These are phyloP conservation scores for Amphirosellinia nigrospora DNA, from an alignment of 495 filamentous ascomycete genomes.

Conservation along the genomic window DNA sequence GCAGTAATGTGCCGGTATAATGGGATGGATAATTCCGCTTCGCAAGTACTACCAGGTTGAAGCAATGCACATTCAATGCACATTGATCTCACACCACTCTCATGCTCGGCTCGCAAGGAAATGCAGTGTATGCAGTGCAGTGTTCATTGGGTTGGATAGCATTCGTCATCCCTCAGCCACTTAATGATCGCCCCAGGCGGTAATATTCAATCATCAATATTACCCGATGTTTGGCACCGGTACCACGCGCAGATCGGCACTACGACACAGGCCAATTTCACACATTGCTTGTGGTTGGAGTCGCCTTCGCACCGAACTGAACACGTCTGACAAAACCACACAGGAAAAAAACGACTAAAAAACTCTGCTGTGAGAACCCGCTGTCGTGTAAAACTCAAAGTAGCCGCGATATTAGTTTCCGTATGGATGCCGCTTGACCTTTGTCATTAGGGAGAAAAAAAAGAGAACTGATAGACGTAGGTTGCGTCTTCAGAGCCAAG, in stretches of 20 bases:
- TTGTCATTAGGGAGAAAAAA: background rate
- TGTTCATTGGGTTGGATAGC: background rate
- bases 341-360: too few species aligned
- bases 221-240: conserved; percentile 18
- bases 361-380: background rate
- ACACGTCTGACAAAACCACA: background rate
- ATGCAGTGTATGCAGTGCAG: conserved; percentile 14
- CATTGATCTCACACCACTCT: background rate
- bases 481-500: conserved; percentile 4
- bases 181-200: conserved; percentile 15
- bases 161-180: conserved; percentile 3
- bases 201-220: conserved; percentile 4
- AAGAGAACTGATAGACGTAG: background rate
- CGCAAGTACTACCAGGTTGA: too few species aligned
- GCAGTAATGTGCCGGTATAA: background rate
- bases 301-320: background rate
- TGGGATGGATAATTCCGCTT: background rate
- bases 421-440: background rate
- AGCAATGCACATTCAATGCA: background rate
- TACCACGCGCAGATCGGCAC: conserved; percentile 10
- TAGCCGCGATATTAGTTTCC: background rate
- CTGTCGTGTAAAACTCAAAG: background rate
- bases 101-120: background rate
- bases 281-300: background rate
- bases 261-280: background rate